These are phyloP conservation scores for Biscogniauxia sp. DNA, from an alignment of 2,329 filamentous ascomycete species.

Conservation along the genomic window DNA sequence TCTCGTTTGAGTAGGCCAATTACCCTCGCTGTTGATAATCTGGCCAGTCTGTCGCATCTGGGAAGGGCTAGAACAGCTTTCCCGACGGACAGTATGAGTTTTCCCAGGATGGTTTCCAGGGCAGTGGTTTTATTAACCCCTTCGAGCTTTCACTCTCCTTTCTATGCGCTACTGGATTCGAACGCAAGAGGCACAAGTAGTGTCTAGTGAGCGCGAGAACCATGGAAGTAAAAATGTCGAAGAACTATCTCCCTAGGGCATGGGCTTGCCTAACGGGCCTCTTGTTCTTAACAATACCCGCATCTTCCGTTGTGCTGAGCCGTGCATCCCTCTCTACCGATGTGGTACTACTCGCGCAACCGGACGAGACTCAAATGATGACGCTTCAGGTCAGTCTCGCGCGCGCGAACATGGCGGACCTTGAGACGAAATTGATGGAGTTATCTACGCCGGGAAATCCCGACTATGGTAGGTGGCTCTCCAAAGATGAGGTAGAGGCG, in stretches of 20 bases:
- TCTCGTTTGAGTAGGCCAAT: neutral
- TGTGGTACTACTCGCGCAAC: constrained; percentile 5
- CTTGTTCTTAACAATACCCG: constrained; percentile 1
- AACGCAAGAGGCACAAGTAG: neutral
- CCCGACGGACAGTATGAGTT: neutral
- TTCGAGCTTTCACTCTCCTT: neutral
- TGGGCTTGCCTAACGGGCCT: constrained; percentile 2
- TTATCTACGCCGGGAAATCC: constrained; percentile 24
- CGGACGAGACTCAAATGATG: constrained; percentile 9
- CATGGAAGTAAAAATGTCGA: constrained; percentile 5
- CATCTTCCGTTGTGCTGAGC: constrained; percentile 14
- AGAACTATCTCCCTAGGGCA: neutral
- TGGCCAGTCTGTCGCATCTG: neutral
- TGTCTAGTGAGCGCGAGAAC: neutral
- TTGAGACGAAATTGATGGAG: constrained; percentile 21
- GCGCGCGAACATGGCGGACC: constrained; percentile 24
- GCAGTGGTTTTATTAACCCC: neutral
- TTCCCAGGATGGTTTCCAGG: neutral
- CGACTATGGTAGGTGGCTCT: constrained; percentile 25
- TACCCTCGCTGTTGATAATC: neutral
- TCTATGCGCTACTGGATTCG: neutral
- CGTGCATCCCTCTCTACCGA: constrained; percentile 3
- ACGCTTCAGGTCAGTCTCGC: constrained; percentile 27
- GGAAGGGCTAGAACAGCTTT: neutral
- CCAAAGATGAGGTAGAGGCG: constrained; percentile 20